phyloP scores from a whole-genome alignment of 2,329 filamentous ascomycete genomes.

The Purpureocillium takamizusanense region DNA sequence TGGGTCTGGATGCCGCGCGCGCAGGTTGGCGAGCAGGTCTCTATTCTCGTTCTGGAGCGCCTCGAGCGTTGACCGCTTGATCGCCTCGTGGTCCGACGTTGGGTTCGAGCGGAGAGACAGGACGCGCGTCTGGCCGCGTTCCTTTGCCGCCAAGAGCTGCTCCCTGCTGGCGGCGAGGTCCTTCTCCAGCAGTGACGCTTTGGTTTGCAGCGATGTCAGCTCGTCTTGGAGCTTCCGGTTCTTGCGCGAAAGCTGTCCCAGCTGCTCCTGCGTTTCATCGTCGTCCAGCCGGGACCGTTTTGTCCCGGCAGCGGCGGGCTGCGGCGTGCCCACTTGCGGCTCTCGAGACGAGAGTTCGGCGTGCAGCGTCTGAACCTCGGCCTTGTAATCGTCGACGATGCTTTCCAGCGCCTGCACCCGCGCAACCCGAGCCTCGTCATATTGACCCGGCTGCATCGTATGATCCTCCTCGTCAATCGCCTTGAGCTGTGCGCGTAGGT shows the following conservation, averaged over 20 bases:
- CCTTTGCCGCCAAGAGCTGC: conserved; percentile 59
- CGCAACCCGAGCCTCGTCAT: conserved; percentile 64
- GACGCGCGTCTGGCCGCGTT: conserved; percentile 68
- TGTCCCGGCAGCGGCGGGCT: conserved; percentile 35
- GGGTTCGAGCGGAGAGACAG: conserved; percentile 88
- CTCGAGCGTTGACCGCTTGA: conserved; percentile 72
- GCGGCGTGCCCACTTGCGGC: conserved; percentile 20
- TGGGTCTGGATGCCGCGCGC: conserved; percentile 29
- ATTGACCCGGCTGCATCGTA: conserved; percentile 72
- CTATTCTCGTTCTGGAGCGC: conserved; percentile 76
- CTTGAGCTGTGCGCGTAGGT: conserved; percentile 84
- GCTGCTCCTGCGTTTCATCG: conserved; percentile 57
- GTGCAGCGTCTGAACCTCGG: conserved; percentile 67
- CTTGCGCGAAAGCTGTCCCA: conserved; percentile 80
- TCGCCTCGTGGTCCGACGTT: conserved; percentile 72
- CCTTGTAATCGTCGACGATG: conserved; percentile 80
- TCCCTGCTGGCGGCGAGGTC: conserved; percentile 65
- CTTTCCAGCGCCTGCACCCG: conserved; percentile 75
- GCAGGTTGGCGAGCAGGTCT: conserved; percentile 68
- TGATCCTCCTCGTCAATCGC: conserved; percentile 81
- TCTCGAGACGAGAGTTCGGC: conserved; percentile 64
- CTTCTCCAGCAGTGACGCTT: conserved; percentile 60
- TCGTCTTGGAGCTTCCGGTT: conserved; percentile 79
- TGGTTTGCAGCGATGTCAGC: conserved; percentile 59
- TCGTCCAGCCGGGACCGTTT: conserved; percentile 60